Percentiles rank a stretch among this genome's conserved stretches.
Evolutionary conservation across 2,329 filamentous ascomycete species (phyloP).

Genomic region (Trichoderma aggressivum): DNA sequence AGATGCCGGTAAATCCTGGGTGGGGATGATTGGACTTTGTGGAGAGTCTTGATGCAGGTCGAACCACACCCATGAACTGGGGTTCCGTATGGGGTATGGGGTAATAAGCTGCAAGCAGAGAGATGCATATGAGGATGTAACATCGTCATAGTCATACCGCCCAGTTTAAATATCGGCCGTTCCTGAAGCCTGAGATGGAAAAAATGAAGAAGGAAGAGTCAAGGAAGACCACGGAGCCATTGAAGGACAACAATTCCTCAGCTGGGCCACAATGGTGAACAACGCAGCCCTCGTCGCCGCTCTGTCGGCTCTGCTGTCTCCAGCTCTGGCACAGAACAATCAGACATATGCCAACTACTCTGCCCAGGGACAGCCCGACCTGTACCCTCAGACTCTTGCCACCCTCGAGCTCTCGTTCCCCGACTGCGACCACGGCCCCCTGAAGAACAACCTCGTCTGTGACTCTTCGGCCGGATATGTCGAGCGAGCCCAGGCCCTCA

Average conservation of each 20-base stretch:
- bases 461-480: constrained; percentile 24
- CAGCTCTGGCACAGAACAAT: constrained; percentile 8
- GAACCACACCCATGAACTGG: constrained; percentile 6
- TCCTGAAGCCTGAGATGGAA: background rate
- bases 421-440: constrained; percentile 32
- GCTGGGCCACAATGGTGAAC: constrained; percentile 1
- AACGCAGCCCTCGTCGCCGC: constrained; percentile 11
- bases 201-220: background rate
- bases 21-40: background rate
- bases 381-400: constrained; percentile 12
- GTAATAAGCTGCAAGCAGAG: background rate
- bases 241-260: background rate
- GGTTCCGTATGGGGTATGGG: constrained; percentile 1
- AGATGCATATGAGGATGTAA: background rate
- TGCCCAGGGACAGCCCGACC: constrained; percentile 11
- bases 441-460: constrained; percentile 34
- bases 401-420: constrained; percentile 25
- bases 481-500: constrained; percentile 31
- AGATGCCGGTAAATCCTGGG: constrained; percentile 5
- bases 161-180: constrained; percentile 5
- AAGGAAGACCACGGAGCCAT: constrained; percentile 3
- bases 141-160: constrained; percentile 13
- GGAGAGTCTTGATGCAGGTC: constrained; percentile 1
- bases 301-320: constrained; percentile 2
- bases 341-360: constrained; percentile 15